These are phyloP conservation scores for Goffeauzyma gilvescens DNA, from an alignment of 768 basidiomycete species.

Conservation along the genomic window DNA sequence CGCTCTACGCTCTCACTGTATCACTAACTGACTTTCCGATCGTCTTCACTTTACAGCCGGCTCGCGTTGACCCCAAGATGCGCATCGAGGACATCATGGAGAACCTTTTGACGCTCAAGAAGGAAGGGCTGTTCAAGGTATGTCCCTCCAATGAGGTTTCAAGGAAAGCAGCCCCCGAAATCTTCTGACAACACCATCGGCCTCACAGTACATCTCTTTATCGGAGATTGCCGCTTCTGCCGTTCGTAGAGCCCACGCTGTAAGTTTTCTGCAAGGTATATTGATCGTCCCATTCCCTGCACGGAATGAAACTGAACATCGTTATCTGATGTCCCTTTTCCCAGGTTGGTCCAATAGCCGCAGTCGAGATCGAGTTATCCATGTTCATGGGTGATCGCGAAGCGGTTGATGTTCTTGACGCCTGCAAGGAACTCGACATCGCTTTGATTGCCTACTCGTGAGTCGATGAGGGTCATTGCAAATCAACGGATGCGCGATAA, in stretches of 20 bases:
- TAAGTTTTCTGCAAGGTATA: too few species aligned
- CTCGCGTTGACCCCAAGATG: constrained; percentile 32
- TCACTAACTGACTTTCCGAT: not conserved
- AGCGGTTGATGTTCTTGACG: constrained; percentile 39
- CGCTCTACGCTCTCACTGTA: not conserved
- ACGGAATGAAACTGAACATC: not conserved
- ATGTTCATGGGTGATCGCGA: constrained; percentile 44
- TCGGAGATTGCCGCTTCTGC: constrained; percentile 40
- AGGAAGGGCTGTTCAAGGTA: constrained; percentile 40
- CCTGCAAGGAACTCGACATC: constrained; percentile 42
- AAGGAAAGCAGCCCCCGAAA: not conserved
- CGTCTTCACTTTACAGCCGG: constrained; percentile 3
- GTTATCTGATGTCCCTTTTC: too few species aligned
- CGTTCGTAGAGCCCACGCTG: constrained; percentile 34
- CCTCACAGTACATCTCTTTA: constrained; percentile 39
- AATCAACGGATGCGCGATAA: too few species aligned
- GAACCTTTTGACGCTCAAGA: constrained; percentile 36
- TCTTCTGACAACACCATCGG: not conserved
- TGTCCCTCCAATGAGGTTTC: not conserved
- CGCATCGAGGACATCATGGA: constrained; percentile 37
- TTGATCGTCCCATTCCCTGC: not conserved
- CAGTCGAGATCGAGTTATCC: constrained; percentile 51
- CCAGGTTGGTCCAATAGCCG: constrained; percentile 41
- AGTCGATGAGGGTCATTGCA: too few species aligned
- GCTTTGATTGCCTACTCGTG: constrained; percentile 45